Percentiles rank a stretch among this genome's conserved stretches.
Evolutionary conservation across 2,329 filamentous ascomycete genomes (phyloP).

Genomic region (Ceratocystis variospora): DNA sequence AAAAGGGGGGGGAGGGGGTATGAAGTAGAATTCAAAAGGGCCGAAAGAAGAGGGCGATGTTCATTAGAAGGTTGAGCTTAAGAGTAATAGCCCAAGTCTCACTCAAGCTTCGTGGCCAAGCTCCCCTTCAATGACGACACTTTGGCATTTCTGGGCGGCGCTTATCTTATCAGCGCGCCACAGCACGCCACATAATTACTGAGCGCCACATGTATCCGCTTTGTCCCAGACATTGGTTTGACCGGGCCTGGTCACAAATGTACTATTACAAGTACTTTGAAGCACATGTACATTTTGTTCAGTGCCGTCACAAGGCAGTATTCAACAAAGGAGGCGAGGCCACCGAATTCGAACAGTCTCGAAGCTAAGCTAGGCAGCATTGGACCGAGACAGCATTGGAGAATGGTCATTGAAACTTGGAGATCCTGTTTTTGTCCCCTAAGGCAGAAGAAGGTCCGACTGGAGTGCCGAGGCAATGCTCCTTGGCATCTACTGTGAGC

Average conservation of each 20-base stretch:
- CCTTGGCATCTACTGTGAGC: too few species aligned
- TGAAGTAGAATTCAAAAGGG: neutral
- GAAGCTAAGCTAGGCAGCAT: neutral
- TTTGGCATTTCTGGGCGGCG: slow-evolving; percentile 14
- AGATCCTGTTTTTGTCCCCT: too few species aligned
- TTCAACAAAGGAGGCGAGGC: neutral
- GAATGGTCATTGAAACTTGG: too few species aligned
- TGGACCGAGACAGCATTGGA: too few species aligned
- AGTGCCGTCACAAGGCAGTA: neutral
- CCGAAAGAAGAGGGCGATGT: neutral
- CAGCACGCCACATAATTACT: neutral
- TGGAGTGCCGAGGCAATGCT: too few species aligned
- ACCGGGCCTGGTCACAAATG: too few species aligned
- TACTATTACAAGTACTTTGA: too few species aligned
- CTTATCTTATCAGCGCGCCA: slow-evolving; percentile 15
- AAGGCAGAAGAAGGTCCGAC: too few species aligned
- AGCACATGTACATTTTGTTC: neutral
- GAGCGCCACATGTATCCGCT: neutral
- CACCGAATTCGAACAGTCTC: neutral
- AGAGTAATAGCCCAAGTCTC: neutral
- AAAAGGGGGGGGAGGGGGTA: neutral
- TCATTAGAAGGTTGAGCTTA: too few species aligned
- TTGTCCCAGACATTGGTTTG: neutral
- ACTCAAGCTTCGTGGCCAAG: neutral
- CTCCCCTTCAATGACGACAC: slow-evolving; percentile 12